Percentiles rank a stretch among this genome's conserved stretches.
phyloP scores from a whole-genome alignment of 441 rosid genomes.

The Iberis amara region DNA sequence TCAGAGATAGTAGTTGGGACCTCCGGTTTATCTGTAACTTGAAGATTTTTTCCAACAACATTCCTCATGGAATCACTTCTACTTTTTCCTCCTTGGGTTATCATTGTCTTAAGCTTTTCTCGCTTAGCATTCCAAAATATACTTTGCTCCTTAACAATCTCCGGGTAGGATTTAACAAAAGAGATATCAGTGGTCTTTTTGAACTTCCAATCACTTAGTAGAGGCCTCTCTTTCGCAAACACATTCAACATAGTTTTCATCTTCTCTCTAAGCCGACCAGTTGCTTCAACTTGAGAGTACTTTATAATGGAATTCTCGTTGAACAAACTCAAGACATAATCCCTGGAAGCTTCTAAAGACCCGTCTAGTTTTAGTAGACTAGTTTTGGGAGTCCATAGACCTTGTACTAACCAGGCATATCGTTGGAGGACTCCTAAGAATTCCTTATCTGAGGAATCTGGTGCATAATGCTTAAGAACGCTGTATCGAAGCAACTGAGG shows the following conservation, averaged over 20 bases:
- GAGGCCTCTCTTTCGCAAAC: slow-evolving; percentile 56
- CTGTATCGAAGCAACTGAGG: slow-evolving; percentile 50
- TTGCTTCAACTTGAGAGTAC: slow-evolving; percentile 29
- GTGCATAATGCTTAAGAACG: slow-evolving; percentile 57
- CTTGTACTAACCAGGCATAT: slow-evolving; percentile 64
- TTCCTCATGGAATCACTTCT: slow-evolving; percentile 24
- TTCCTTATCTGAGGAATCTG: slow-evolving; percentile 46
- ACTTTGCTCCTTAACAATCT: slow-evolving; percentile 46
- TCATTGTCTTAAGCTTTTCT: slow-evolving; percentile 20
- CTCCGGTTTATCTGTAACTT: slow-evolving; percentile 31
- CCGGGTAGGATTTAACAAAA: slow-evolving; percentile 51
- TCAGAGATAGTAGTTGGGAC: slow-evolving; percentile 33
- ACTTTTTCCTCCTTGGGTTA: slow-evolving; percentile 30
- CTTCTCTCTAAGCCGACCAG: slow-evolving; percentile 30
- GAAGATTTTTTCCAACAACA: slow-evolving; percentile 27
- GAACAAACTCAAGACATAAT: slow-evolving; percentile 56
- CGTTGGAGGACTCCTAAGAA: slow-evolving; percentile 48
- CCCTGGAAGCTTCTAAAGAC: slow-evolving; percentile 37
- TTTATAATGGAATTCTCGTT: slow-evolving; percentile 42
- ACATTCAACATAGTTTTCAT: slow-evolving; percentile 33
- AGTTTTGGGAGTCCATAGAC: slow-evolving; percentile 72
- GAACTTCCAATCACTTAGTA: slow-evolving; percentile 66
- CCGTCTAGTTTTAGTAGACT: slow-evolving; percentile 31
- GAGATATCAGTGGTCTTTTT: slow-evolving; percentile 49
- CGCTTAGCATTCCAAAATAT: slow-evolving; percentile 28